phyloP scores from a whole-genome alignment of 2,329 filamentous ascomycete genomes.

The Colletotrichum paranaense region DNA sequence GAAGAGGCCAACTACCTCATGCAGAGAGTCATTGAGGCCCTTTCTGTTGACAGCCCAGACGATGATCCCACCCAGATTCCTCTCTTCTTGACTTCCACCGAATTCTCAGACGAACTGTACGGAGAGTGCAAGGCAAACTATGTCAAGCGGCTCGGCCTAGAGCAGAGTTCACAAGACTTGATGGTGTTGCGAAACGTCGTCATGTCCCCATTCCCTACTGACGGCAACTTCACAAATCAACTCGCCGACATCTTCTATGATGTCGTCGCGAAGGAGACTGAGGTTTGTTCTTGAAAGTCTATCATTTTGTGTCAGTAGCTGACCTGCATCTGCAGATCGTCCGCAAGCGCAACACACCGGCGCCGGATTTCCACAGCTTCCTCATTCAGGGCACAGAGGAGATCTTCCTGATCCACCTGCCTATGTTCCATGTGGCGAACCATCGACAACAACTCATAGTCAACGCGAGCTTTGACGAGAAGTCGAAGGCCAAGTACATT shows the following conservation, averaged over 20 bases:
- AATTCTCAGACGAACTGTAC: neutral
- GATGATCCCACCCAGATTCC: neutral
- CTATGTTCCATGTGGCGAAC: neutral
- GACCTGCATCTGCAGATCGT: neutral
- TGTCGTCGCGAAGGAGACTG: slow-evolving; percentile 43
- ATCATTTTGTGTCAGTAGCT: no score
- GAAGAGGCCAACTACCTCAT: slow-evolving; percentile 62
- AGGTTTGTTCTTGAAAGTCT: neutral
- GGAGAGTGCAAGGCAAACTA: neutral
- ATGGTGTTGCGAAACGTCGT: slow-evolving; percentile 60
- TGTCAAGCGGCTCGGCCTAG: slow-evolving; percentile 38
- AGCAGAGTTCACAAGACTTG: slow-evolving; percentile 47
- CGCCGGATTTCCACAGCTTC: neutral
- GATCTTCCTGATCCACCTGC: neutral
- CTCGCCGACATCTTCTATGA: slow-evolving; percentile 48
- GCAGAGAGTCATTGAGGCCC: slow-evolving; percentile 52
- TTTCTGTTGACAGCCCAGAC: slow-evolving; percentile 52
- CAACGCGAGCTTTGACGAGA: neutral
- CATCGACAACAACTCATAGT: neutral
- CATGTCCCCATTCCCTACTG: slow-evolving; percentile 58
- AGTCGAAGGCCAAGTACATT: neutral
- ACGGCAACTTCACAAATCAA: slow-evolving; percentile 50
- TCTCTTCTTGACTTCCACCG: neutral
- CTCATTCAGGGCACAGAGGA: neutral
- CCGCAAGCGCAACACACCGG: neutral